Percentiles rank a stretch among this genome's conserved stretches.
Evolutionary conservation across 352 stramenopile species (phyloP).

Genomic region (Globisporangium sylvaticum): DNA sequence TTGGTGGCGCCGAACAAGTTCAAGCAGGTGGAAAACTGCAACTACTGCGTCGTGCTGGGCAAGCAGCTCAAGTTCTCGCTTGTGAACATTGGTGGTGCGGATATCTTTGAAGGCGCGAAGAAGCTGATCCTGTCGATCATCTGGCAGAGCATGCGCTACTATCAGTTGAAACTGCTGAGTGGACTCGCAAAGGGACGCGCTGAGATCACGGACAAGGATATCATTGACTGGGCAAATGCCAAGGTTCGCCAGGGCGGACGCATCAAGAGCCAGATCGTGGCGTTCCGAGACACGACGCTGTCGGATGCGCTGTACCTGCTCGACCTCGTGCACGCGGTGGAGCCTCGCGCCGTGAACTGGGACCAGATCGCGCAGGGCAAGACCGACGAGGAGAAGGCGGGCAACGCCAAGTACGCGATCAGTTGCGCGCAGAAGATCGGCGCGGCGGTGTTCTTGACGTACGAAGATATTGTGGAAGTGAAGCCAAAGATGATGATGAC

Average conservation of each 20-base stretch:
- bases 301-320: constrained; percentile 83
- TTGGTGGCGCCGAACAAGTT: constrained; percentile 88
- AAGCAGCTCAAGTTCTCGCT: constrained; percentile 88
- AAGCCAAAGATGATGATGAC: constrained; percentile 93
- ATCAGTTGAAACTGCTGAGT: constrained; percentile 85
- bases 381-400: constrained; percentile 79
- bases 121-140: constrained; percentile 93
- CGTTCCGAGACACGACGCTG: constrained; percentile 80
- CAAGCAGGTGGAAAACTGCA: constrained; percentile 88
- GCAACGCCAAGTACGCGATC: constrained; percentile 92
- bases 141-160: constrained; percentile 93
- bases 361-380: constrained; percentile 65
- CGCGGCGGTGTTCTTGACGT: constrained; percentile 89
- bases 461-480: constrained; percentile 93
- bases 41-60: constrained; percentile 86
- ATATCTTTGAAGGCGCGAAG: constrained; percentile 91
- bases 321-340: constrained; percentile 83
- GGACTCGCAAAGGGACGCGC: constrained; percentile 38
- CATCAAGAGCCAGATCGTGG: constrained; percentile 67
- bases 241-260: constrained; percentile 79
- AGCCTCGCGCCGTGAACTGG: constrained; percentile 89
- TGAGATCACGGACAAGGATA: constrained; percentile 79
- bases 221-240: constrained; percentile 79
- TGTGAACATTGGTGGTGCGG: constrained; percentile 88
- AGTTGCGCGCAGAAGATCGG: constrained; percentile 91